These are phyloP conservation scores for Stentor coeruleus DNA, from an alignment of 73 alveolate genomes.

Conservation along the genomic window DNA sequence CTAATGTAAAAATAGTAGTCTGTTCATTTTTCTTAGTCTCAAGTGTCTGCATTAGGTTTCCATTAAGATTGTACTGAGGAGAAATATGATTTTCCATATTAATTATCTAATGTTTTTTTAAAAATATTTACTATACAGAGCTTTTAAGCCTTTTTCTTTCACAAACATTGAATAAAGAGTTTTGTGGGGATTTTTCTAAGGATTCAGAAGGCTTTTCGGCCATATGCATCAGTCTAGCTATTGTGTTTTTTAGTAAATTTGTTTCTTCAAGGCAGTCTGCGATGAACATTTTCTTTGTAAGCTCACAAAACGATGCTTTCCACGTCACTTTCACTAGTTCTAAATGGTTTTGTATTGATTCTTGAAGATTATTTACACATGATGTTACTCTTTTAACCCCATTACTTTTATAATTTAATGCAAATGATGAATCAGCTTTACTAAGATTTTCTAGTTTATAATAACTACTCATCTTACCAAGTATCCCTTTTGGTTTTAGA, in stretches of 20 bases:
- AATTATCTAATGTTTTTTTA: no score
- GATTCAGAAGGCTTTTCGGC: neutral
- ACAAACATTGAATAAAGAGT: neutral
- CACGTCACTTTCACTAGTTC: neutral
- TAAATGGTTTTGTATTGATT: neutral
- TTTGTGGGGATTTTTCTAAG: neutral
- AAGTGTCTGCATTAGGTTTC: neutral
- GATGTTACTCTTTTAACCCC: neutral
- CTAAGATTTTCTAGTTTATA: neutral
- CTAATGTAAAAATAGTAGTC: no score
- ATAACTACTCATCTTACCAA: neutral
- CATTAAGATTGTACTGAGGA: neutral
- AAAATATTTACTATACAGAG: no score
- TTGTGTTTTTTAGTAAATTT: neutral
- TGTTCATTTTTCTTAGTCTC: no score
- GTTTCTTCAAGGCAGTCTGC: neutral
- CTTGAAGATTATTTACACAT: neutral
- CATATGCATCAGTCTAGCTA: neutral
- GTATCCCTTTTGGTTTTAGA: neutral
- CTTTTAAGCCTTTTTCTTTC: constrained; percentile 7
- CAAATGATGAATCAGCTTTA: neutral
- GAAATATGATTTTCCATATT: neutral
- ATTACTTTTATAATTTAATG: neutral
- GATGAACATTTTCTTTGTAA: neutral
- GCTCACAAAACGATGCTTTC: neutral